Evolutionary conservation across 371 early-diverging fungal species (phyloP).

Genomic region (Mycotypha africana): DNA sequence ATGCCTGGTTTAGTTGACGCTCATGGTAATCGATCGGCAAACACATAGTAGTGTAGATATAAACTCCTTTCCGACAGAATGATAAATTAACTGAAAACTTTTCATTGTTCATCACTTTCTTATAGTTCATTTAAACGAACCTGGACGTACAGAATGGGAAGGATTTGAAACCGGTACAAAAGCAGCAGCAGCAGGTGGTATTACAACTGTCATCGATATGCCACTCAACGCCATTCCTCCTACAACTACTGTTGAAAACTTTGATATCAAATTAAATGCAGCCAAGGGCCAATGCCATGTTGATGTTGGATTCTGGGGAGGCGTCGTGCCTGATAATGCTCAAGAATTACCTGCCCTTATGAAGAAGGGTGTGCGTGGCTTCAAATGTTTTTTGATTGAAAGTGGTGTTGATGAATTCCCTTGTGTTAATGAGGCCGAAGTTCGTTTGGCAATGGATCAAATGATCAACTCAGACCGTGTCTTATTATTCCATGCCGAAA

Average conservation of each 20-base stretch:
- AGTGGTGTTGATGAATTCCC: slow-evolving; percentile 85
- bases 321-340: slow-evolving; percentile 72
- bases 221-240: slow-evolving; percentile 86
- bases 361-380: slow-evolving; percentile 69
- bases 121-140: slow-evolving; percentile 75
- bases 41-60: neutral
- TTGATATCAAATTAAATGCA: slow-evolving; percentile 59
- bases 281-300: slow-evolving; percentile 68
- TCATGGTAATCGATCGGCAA: slow-evolving; percentile 41
- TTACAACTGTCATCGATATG: slow-evolving; percentile 79
- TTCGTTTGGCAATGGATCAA: slow-evolving; percentile 64
- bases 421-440: slow-evolving; percentile 66
- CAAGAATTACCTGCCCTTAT: slow-evolving; percentile 58
- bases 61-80: neutral
- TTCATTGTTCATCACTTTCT: neutral
- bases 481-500: slow-evolving; percentile 79
- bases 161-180: slow-evolving; percentile 78
- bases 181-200: slow-evolving; percentile 79
- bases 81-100: too few relatives aligned
- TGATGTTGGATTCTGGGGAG: slow-evolving; percentile 80
- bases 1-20: slow-evolving; percentile 78
- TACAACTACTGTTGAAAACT: slow-evolving; percentile 67
- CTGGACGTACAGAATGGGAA: slow-evolving; percentile 83
- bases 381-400: slow-evolving; percentile 83
- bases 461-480: slow-evolving; percentile 40